phyloP scores from a whole-genome alignment of 805 yeast species.

The Pichia gijzeniarum region DNA sequence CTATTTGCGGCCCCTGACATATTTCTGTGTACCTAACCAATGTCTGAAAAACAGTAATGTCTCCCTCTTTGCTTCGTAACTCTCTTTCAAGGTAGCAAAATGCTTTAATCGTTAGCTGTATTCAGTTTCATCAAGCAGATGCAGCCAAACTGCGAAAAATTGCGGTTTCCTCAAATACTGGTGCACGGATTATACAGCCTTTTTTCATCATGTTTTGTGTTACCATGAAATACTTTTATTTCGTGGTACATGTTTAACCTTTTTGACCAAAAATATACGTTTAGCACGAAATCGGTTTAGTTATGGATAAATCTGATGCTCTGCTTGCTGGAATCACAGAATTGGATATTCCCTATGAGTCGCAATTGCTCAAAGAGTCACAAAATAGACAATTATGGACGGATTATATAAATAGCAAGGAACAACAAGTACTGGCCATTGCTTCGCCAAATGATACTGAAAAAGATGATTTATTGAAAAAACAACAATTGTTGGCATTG shows the following conservation, averaged over 20 bases:
- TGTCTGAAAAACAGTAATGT: too few relatives aligned
- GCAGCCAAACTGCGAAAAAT: not conserved
- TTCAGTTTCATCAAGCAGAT: not conserved
- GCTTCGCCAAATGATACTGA: not conserved
- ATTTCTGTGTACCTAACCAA: not conserved
- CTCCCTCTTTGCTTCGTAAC: too few relatives aligned
- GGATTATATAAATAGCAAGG: slow-evolving; percentile 35
- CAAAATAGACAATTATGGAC: slow-evolving; percentile 38
- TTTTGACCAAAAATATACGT: too few relatives aligned
- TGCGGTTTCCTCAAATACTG: not conserved
- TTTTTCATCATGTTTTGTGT: too few relatives aligned
- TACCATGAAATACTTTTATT: too few relatives aligned
- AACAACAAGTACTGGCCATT: slow-evolving; percentile 14
- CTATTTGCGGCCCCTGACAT: slow-evolving; percentile 27
- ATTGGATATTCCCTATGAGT: slow-evolving; percentile 34
- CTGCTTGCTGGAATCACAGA: slow-evolving; percentile 12
- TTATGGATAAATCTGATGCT: not conserved
- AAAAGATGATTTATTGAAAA: not conserved
- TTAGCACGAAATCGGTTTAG: not conserved
- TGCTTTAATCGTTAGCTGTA: too few relatives aligned
- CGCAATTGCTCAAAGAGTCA: slow-evolving; percentile 31
- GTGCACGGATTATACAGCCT: not conserved
- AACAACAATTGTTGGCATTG: slow-evolving; percentile 1
- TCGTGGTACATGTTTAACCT: too few relatives aligned
- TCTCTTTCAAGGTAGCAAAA: too few relatives aligned